Evolutionary conservation across 495 filamentous ascomycete genomes (phyloP).

Genomic region (Haplographium delicatum): DNA sequence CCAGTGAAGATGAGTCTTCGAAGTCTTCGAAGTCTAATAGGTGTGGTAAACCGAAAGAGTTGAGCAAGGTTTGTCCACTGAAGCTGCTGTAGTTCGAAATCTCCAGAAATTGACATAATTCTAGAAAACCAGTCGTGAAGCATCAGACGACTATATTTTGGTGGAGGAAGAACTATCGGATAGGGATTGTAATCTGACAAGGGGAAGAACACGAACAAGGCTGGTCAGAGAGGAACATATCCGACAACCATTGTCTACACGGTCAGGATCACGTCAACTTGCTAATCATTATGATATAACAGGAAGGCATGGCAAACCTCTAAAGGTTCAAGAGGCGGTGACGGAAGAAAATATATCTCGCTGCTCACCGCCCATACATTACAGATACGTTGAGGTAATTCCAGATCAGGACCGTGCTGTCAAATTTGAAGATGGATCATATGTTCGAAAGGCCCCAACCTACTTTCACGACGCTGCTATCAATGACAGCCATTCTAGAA

Average conservation of each 20-base stretch:
- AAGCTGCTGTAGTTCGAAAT: background rate
- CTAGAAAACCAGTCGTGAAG: background rate
- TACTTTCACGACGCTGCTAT: background rate
- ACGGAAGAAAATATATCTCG: background rate
- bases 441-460: conserved; percentile 2
- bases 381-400: background rate
- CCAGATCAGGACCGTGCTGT: background rate
- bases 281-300: background rate
- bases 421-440: background rate
- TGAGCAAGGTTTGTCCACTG: background rate
- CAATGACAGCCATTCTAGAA: background rate
- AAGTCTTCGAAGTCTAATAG: background rate
- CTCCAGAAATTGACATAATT: background rate
- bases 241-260: background rate
- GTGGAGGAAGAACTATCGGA: conserved; percentile 7
- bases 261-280: background rate
- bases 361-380: conserved; percentile 1
- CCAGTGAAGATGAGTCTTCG: conserved; percentile 3
- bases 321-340: background rate
- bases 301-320: background rate
- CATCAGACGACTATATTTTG: conserved; percentile 1
- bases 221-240: background rate
- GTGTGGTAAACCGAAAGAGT: conserved; percentile 1
- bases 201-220: background rate
- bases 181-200: background rate